Conservation (phyloP, 2,329 filamentous ascomycete species). For the Colletotrichum sansevieriae region DNA sequence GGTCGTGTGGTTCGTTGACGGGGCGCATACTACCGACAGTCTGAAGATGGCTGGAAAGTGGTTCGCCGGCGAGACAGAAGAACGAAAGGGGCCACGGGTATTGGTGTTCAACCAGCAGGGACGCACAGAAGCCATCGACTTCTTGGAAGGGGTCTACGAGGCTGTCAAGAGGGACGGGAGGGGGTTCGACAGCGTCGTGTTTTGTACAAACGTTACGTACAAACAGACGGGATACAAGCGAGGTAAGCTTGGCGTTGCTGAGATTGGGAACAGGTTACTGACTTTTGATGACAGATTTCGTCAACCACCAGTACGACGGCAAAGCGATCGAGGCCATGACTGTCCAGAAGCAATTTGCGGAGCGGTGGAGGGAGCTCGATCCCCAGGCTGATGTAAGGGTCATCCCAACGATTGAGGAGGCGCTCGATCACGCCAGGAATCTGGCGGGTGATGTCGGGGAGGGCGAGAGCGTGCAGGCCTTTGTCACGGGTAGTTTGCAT, state of each 20-base stretch:
- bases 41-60: conserved; percentile 81
- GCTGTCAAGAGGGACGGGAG: conserved; percentile 59
- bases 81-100: conserved; percentile 45
- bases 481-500: conserved; percentile 88
- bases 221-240: conserved; percentile 63
- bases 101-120: conserved; percentile 93
- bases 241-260: conserved; percentile 45
- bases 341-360: conserved; percentile 65
- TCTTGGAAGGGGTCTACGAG: conserved; percentile 65
- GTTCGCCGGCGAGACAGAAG: conserved; percentile 76
- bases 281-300: conserved; percentile 59
- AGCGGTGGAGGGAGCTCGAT: conserved; percentile 64
- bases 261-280: no score
- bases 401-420: conserved; percentile 67
- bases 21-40: conserved; percentile 89
- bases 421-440: conserved; percentile 54
- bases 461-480: conserved; percentile 54
- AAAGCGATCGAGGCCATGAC: conserved; percentile 65
- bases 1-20: conserved; percentile 83
- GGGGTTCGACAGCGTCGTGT: conserved; percentile 80
- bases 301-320: conserved; percentile 67
- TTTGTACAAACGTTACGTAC: conserved; percentile 83
- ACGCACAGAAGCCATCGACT: conserved; percentile 62
- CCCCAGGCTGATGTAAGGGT: conserved; percentile 59
- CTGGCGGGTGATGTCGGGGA: conserved; percentile 46